Evolutionary conservation across 2,329 filamentous ascomycete species (phyloP).

Genomic region (Conoideocrella luteorostrata): DNA sequence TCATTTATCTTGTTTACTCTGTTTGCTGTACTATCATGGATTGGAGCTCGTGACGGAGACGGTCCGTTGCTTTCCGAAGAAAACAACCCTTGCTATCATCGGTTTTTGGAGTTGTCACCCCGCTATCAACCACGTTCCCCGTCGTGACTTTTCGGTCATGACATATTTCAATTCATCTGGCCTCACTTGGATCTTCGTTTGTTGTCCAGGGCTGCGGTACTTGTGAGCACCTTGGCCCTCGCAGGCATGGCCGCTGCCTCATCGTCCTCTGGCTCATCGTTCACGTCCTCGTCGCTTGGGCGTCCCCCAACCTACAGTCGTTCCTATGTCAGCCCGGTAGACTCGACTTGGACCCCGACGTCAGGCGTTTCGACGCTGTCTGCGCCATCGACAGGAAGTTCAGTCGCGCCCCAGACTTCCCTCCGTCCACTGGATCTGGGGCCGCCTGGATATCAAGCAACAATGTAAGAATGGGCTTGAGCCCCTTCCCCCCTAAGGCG

Average conservation of each 20-base stretch:
- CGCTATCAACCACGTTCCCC: background rate
- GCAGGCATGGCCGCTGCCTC: constrained; percentile 29
- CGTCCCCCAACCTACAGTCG: constrained; percentile 35
- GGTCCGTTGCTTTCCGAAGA: constrained; percentile 3
- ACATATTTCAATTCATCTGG: background rate
- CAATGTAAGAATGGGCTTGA: constrained; percentile 34
- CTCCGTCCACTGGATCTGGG: constrained; percentile 43
- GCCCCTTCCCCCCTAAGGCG: background rate
- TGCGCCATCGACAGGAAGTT: constrained; percentile 31
- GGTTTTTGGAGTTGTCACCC: background rate
- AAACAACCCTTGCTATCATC: background rate
- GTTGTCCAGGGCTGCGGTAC: background rate
- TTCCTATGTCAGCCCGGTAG: constrained; percentile 35
- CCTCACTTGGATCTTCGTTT: background rate
- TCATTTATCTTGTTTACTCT: background rate
- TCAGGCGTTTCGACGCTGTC: constrained; percentile 38
- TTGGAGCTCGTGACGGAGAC: background rate
- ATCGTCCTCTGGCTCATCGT: constrained; percentile 43
- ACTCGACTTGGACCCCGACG: constrained; percentile 40
- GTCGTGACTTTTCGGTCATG: constrained; percentile 3
- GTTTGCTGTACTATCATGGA: background rate
- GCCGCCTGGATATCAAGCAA: constrained; percentile 47
- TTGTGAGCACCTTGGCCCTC: constrained; percentile 2
- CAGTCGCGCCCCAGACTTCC: constrained; percentile 28
- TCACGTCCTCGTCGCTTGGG: constrained; percentile 38